Evolutionary conservation across 257 asterid species (phyloP).

Genomic region (Salvia rosmarinus): DNA sequence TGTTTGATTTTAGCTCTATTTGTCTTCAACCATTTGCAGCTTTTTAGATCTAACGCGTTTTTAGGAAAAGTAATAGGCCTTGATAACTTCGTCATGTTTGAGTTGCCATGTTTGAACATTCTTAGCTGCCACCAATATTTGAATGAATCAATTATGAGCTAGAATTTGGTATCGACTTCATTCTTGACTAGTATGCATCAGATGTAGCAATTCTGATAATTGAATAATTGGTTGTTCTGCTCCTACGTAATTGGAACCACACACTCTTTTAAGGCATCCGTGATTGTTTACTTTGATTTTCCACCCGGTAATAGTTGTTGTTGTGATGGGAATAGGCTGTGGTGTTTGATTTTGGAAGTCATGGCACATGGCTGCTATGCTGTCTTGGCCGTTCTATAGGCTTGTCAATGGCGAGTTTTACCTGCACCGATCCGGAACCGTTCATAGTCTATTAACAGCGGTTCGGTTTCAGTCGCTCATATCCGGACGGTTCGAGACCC

Average conservation of each 20-base stretch:
- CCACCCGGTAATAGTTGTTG: neutral
- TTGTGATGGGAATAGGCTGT: neutral
- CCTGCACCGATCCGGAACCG: too few species aligned
- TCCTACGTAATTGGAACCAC: neutral
- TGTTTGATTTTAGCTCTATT: neutral
- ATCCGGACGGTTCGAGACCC: too few species aligned
- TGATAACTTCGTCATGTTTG: neutral
- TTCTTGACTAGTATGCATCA: neutral
- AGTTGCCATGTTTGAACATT: conserved; percentile 33
- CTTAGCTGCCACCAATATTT: neutral
- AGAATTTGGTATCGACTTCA: neutral
- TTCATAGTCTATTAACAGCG: too few species aligned
- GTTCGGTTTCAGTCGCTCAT: too few species aligned
- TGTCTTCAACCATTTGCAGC: neutral
- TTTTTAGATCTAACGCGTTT: neutral
- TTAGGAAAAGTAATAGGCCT: conserved; percentile 3
- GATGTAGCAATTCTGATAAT: neutral
- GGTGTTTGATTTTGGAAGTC: neutral
- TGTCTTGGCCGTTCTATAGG: neutral
- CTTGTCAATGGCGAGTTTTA: too few species aligned
- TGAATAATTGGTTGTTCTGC: neutral
- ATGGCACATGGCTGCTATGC: neutral
- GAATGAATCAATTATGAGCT: neutral
- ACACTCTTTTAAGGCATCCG: neutral
- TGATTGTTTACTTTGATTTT: neutral